Base-by-base conservation (phyloP, 2,329 filamentous ascomycete genomes). In the Pestalotiopsis fici region DNA sequence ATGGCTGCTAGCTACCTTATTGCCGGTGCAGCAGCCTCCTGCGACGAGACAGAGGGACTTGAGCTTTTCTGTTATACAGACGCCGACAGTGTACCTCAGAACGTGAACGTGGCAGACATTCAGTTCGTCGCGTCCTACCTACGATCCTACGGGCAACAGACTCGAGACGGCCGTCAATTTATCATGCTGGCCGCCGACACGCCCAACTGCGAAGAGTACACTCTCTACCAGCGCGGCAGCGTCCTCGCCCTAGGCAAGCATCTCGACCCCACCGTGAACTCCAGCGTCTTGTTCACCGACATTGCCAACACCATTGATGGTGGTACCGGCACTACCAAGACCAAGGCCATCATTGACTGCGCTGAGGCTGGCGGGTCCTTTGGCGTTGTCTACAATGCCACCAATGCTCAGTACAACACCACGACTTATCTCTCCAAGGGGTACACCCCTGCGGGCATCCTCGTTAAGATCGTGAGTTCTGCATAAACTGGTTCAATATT, bases 291-390 rank as follows among this genome's bases (percentile, higher is more conserved):
- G 2, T 75, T 71, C 59, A 65, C 67, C 3, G 74, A 76, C 23
- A 72, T 77, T 37, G 75, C 75, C 23, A 67, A 59, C 59, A 74
- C 74, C 50, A 77, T 77, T 27, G 73, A 76, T 56, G 72, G 73
- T 27, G 74, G 87, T 66, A 87, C 87, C 66, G 83, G 90, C 67
- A 91, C 90, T 73, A 9, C 18, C 13, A 21, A 86, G 50, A 28
- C 18, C 21, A 7, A 21, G 15, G 56, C 56, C 25, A 21, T 59
- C 1, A 21, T 59, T 5, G 56, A 28, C n/a, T 59, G 56, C 56
- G 18, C 13, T 13, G 28, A 21, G 18, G 56, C 18, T 21, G 56
- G 56, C 18, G 56, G 56, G 11, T 59, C 56, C n/a, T 28, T 59
- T 21, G 25, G 18, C 4, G 56, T 59, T 15, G 18, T 15, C 18